These are phyloP conservation scores for Sistotremastrum niveocremeum DNA, from an alignment of 768 basidiomycete species.

Conservation along the genomic window DNA sequence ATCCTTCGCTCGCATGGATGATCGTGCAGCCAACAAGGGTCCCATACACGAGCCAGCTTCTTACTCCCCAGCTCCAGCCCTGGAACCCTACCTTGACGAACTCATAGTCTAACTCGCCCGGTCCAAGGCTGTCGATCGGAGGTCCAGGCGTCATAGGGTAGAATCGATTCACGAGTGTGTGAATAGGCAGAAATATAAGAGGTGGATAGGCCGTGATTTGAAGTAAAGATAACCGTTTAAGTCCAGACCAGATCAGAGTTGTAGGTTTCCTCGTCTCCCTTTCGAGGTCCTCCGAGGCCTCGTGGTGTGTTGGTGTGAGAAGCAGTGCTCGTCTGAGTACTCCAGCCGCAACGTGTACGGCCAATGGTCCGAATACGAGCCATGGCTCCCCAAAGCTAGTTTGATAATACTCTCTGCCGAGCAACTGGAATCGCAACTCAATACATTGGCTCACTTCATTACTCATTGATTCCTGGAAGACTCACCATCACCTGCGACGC, in stretches of 20 bases:
- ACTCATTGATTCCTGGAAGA: not conserved
- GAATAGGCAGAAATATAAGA: constrained; percentile 16
- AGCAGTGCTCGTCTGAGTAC: constrained; percentile 11
- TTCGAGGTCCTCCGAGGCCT: no score
- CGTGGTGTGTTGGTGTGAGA: not conserved
- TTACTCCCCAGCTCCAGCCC: constrained; percentile 3
- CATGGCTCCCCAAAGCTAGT: constrained; percentile 15
- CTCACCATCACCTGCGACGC: constrained; percentile 21
- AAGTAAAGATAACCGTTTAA: constrained; percentile 10
- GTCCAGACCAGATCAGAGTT: no score
- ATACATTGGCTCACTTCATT: not conserved
- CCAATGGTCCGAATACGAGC: constrained; percentile 18
- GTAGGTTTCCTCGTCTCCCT: no score
- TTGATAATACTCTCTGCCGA: constrained; percentile 22
- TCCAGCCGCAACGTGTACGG: constrained; percentile 16
- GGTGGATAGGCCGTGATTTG: constrained; percentile 17
- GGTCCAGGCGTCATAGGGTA: constrained; percentile 13
- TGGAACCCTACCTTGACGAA: constrained; percentile 18
- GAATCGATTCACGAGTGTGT: constrained; percentile 18
- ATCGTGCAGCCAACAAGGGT: constrained; percentile 11
- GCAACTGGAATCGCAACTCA: constrained; percentile 12
- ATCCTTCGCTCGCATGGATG: constrained; percentile 16
- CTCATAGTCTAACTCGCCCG: constrained; percentile 20
- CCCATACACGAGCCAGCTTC: constrained; percentile 10
- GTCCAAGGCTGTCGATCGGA: constrained; percentile 17